Percentiles rank a stretch among this genome's conserved stretches.
phyloP scores from a whole-genome alignment of 345 rosid genomes.

The Tarenaya hassleriana region DNA sequence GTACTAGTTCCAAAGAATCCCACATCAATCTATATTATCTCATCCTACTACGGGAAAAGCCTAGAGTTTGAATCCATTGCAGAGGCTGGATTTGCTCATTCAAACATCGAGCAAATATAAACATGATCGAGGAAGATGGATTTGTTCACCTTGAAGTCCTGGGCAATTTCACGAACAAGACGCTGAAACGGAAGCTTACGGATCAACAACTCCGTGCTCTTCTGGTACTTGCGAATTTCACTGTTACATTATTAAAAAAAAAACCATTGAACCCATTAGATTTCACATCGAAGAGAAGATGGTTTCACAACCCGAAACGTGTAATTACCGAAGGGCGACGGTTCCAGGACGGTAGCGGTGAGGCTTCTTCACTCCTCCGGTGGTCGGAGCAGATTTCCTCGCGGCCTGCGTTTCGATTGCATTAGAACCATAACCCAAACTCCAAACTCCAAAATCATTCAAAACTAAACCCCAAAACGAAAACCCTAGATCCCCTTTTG shows the following conservation, averaged over 20 bases:
- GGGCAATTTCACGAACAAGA: conserved; percentile 70
- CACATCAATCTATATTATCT: too few species aligned
- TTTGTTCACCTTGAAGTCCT: conserved; percentile 48
- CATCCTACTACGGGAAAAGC: background rate
- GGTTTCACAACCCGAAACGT: background rate
- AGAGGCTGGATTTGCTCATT: background rate
- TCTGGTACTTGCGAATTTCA: conserved; percentile 53
- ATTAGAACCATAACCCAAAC: too few species aligned
- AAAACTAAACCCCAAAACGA: background rate
- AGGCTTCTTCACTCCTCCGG: conserved; percentile 72
- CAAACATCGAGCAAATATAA: too few species aligned
- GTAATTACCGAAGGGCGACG: conserved; percentile 55
- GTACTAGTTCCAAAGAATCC: too few species aligned
- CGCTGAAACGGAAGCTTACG: conserved; percentile 70
- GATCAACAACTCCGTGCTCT: conserved; percentile 69
- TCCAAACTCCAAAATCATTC: background rate
- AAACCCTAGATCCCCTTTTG: conserved; percentile 7
- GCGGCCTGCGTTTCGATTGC: conserved; percentile 39
- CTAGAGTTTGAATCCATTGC: background rate
- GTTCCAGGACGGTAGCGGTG: conserved; percentile 71
- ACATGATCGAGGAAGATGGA: background rate
- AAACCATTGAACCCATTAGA: background rate
- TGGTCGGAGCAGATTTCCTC: conserved; percentile 64
- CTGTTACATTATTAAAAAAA: conserved; percentile 15
- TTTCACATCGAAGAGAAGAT: background rate